Evolutionary conservation across 2,329 filamentous ascomycete genomes (phyloP).

Genomic region (Phaeosphaeria sp.): DNA sequence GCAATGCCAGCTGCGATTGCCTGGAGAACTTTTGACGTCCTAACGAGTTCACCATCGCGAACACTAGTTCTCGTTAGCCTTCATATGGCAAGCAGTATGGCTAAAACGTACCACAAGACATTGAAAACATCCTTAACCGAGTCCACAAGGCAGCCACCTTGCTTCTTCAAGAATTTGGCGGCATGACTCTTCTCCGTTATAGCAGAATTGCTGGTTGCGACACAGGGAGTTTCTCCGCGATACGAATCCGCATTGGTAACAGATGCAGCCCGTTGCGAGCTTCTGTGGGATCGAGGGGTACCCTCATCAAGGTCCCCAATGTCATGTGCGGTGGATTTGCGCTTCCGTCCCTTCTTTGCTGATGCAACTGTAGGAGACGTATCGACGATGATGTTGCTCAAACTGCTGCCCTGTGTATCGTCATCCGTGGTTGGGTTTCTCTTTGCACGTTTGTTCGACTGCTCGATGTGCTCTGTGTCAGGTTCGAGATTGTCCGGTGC

Average conservation of each 20-base stretch:
- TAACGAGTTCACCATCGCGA: slow-evolving; percentile 46
- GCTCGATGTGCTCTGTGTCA: slow-evolving; percentile 3
- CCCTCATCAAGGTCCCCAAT: slow-evolving; percentile 5
- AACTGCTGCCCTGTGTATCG: slow-evolving; percentile 15
- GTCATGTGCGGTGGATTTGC: slow-evolving; percentile 3
- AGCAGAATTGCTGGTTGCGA: slow-evolving; percentile 44
- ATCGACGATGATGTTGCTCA: slow-evolving; percentile 13
- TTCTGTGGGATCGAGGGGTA: slow-evolving; percentile 23
- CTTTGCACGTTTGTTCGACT: slow-evolving; percentile 25
- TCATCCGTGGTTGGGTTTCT: slow-evolving; percentile 4
- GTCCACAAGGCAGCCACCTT: slow-evolving; percentile 37
- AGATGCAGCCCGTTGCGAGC: slow-evolving; percentile 24
- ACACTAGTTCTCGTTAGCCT: slow-evolving; percentile 42
- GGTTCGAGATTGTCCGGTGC: slow-evolving; percentile 1
- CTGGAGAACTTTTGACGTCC: slow-evolving; percentile 55
- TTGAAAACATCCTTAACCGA: slow-evolving; percentile 41
- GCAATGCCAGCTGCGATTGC: slow-evolving; percentile 52
- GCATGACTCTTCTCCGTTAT: slow-evolving; percentile 28
- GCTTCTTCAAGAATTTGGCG: slow-evolving; percentile 44
- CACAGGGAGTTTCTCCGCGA: slow-evolving; percentile 30
- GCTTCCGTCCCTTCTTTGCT: slow-evolving; percentile 21
- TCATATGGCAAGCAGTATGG: neutral
- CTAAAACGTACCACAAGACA: slow-evolving; percentile 39
- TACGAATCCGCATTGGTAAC: slow-evolving; percentile 21
- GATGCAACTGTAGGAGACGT: slow-evolving; percentile 4